Base-by-base conservation (phyloP, 805 yeast species). In the Nakazawaea laoshanensis region DNA sequence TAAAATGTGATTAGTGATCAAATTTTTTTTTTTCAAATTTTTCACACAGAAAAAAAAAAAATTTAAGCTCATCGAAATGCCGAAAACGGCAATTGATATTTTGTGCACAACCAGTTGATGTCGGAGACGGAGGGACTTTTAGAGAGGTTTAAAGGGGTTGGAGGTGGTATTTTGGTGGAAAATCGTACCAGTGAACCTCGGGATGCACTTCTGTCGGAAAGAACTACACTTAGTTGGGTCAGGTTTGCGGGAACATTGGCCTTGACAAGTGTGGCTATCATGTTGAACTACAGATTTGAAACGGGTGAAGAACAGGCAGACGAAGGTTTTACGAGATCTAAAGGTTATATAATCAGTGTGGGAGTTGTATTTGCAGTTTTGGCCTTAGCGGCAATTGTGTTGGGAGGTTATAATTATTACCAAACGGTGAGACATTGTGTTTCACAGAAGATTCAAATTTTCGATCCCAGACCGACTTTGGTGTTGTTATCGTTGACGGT, bases 191-290 rank as follows among this genome's bases (percentile, higher is more conserved):
- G 69, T 2, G 77, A 71, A 44, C 76, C 77, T 1, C 50, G 78
- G 26, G 78, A 71, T 45, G 65, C 67, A 7, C 48, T 70, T 12
- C 74, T 70, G 57, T 61, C 65, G 35, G 78, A 71, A 43, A 48
- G 77, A 22, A 71, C 77, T 2, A 62, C 70, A 13, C 49, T 71
- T 11, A 55, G 70, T 19, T 70, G 72, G 55, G 47, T 69, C 27
- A 53, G 70, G 33, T 66, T 70, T 42, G 48, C 72, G 2, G 47
- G 62, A 4, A 57, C 71, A 8, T 47, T 70, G 13, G 58, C 63
- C 37, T 53, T 72, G 30, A 58, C 70, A 3, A 62, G 74, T 1
- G 54, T 66, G 21, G 72, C 73, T 1, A 57, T 71, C 12, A 42
- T 64, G 5, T 40, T 70, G 5, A 63, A 70, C 41, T 68, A 64